Percentiles rank a stretch among this genome's conserved stretches.
Conservation (phyloP, 371 early-diverging fungal genomes). For the Lichtheimia ornata region DNA sequence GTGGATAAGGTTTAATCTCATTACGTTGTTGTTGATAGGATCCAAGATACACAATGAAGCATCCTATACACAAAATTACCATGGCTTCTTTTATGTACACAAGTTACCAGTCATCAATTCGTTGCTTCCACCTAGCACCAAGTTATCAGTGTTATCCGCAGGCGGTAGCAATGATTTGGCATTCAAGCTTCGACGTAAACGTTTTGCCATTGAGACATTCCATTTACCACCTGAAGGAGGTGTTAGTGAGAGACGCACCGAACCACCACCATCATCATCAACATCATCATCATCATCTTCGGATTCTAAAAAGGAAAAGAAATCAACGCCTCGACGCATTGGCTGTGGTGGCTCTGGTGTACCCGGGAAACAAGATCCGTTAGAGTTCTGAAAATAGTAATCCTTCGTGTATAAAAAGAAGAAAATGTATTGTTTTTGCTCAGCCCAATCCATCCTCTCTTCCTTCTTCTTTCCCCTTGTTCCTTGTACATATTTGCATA, state of each 20-base stretch:
- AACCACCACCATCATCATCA: conserved; percentile 35
- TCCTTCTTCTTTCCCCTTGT: background rate
- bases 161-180: conserved; percentile 76
- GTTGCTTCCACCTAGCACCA: conserved; percentile 72
- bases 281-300: conserved; percentile 18
- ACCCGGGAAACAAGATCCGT: conserved; percentile 44
- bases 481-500: background rate
- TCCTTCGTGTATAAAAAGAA: background rate
- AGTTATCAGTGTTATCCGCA: conserved; percentile 66
- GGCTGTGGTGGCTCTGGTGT: conserved; percentile 41
- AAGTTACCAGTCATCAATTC: conserved; percentile 80
- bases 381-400: conserved; percentile 40
- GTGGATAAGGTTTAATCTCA: conserved; percentile 1
- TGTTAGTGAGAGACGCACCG: conserved; percentile 67
- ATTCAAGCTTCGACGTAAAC: conserved; percentile 84
- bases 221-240: conserved; percentile 92
- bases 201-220: conserved; percentile 90
- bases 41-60: conserved; percentile 46
- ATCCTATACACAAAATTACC: conserved; percentile 72
- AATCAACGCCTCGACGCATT: conserved; percentile 20
- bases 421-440: background rate
- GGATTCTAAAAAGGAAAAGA: conserved; percentile 15
- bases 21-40: conserved; percentile 27
- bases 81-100: conserved; percentile 88
- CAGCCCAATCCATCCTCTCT: background rate